phyloP scores from a whole-genome alignment of 192 early-diverging fungal genomes.

The Kickxella alabastrina region DNA sequence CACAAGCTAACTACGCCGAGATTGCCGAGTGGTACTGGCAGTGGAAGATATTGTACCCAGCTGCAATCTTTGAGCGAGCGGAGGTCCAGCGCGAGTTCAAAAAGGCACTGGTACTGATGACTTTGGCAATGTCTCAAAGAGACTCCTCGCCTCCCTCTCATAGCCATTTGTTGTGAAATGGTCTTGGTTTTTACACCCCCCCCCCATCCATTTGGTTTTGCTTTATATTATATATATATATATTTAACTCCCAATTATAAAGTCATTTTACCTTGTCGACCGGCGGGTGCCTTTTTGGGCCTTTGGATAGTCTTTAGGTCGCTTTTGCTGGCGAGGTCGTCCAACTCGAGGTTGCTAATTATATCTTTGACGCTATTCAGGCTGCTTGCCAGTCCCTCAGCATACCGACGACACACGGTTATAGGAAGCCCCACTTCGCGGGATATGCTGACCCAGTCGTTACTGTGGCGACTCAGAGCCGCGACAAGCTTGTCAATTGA shows the following conservation, averaged over 20 bases:
- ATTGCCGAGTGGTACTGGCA: slow-evolving; percentile 53
- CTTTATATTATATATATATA: too few species aligned
- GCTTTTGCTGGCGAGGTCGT: slow-evolving; percentile 8
- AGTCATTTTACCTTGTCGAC: too few species aligned
- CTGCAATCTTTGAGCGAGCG: slow-evolving; percentile 9
- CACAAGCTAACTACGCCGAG: slow-evolving; percentile 35
- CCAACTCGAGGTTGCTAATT: slow-evolving; percentile 19
- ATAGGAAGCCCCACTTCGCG: slow-evolving; percentile 23
- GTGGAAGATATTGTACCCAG: slow-evolving; percentile 38
- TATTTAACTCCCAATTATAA: too few species aligned
- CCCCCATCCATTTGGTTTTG: too few species aligned
- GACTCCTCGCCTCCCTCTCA: too few species aligned
- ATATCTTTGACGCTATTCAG: slow-evolving; percentile 9
- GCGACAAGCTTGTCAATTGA: slow-evolving; percentile 27
- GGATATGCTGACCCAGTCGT: slow-evolving; percentile 47
- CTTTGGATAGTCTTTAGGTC: too few species aligned
- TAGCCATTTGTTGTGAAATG: too few species aligned
- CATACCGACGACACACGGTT: slow-evolving; percentile 12
- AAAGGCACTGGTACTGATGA: slow-evolving; percentile 33
- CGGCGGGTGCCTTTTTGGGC: too few species aligned
- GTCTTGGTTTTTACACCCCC: too few species aligned
- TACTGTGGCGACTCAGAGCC: slow-evolving; percentile 17
- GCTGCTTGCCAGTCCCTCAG: slow-evolving; percentile 7
- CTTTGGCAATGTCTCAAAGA: slow-evolving; percentile 12
- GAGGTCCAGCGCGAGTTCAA: slow-evolving; percentile 29